Base-by-base conservation (phyloP, 805 yeast genomes). In the Vanderwaltozyma tropicalis region DNA sequence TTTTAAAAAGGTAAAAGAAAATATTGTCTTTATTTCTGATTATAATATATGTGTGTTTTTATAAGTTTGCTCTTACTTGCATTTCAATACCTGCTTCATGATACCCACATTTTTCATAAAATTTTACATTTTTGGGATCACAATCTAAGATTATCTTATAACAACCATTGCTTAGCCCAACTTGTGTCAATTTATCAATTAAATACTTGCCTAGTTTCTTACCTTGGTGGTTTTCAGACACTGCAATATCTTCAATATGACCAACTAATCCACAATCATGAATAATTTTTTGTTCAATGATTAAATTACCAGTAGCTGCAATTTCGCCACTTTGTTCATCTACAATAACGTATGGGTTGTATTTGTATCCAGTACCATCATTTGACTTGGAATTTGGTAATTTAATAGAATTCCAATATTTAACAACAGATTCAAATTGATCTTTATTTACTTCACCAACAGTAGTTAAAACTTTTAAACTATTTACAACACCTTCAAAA, bases 241-340 rank as follows among this genome's bases (percentile, higher is more conserved):
- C 94, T 1, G 96, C 80, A 43, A 89, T 89, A 57, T 89, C 98
- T 54, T 89, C 98, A 45, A 89, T 81, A 62, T 89, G 97, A 2
- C 97, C 97, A 4, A 85, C 94, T 37, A 70, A 60, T 0, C 95
- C 94, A 57, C 92, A 77, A 28, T 66, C 74, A 61, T 89, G 98
- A 44, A 92, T 86, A 44, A 80, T 62, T 59, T 89, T 89, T 35
- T 70, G 71, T 58, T 89, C 98, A 7, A 92, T 66, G 10, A 92
- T 51, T 12, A 89, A 62, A 56, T 81, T 77, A 0, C 97, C 97
- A 0, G 87, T 76, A 4, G 94, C 96, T 0, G 84, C 94, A 10
- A 87, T 74, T 4, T 49, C 49, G 8, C 70, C 75, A 0, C 40
- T 28, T 2, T 57, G 46, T 0, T 53, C 55, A 47, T 79, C 70